Base-by-base conservation (phyloP, 441 rosid genomes). In the Populus tomentosa region DNA sequence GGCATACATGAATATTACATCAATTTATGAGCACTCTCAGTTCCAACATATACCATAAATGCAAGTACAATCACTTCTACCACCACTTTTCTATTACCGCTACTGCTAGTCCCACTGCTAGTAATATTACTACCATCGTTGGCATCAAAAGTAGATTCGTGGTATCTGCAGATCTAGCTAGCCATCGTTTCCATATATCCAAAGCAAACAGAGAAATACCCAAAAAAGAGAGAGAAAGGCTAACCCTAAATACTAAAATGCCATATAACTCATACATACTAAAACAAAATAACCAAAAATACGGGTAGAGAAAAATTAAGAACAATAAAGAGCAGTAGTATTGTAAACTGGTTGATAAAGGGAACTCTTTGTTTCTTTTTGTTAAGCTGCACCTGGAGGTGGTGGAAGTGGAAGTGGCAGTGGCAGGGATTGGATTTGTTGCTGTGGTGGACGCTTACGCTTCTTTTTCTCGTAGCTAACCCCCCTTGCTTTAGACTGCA, bases 391-490 rank as follows among this genome's bases (percentile, higher is more conserved):
- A 83, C 86, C 86, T 77, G 87, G 80, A 7, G 78, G 83, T 9
- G 85, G 82, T 13, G 78, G 30, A 28, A n/a, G n/a, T n/a, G n/a
- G n/a, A n/a, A 28, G 30, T 28, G 30, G 82, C 4, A 84, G 85
- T 26, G 83, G 87, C 61, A 72, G 75, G 21, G 80, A 20, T 28
- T 82, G 84, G 74, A 75, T 71, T 74, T 81, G 84, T 64, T 81
- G 85, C 59, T 74, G 80, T 6, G 81, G 80, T 8, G 86, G 87
- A 53, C 89, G 87, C 80, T 87, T 89, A 23, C 90, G 83, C 84
- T 89, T 89, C 88, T 89, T 89, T 80, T 89, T 89, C 87, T 89
- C 90, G 32, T 89, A 89, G 86, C 92, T 89, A 67, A 89, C 76
- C 56, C 92, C 92, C 81, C 90, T 85, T 3, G 92, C 92, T 74